Conservation (phyloP, 768 basidiomycete species). For the Leccinum broughii region DNA sequence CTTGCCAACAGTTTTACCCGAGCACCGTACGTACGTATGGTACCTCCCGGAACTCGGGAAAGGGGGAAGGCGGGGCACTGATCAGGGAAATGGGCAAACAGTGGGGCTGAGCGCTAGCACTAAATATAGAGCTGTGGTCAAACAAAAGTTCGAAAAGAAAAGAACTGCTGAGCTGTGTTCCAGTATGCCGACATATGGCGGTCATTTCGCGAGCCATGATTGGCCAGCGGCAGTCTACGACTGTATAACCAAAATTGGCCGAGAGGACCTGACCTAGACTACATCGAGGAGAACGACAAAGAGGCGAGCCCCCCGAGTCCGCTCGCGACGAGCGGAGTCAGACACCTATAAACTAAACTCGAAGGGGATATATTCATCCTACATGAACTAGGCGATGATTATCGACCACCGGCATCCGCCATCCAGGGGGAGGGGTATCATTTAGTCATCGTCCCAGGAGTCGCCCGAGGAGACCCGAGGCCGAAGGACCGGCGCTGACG, state of each 20-base stretch:
- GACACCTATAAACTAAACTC: too few relatives aligned
- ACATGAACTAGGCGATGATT: not conserved
- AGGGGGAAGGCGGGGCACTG: not conserved
- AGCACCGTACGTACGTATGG: not conserved
- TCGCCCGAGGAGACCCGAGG: constrained; percentile 24
- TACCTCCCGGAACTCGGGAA: not conserved
- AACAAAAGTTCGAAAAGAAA: not conserved
- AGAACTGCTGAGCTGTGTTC: not conserved
- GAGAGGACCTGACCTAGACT: not conserved
- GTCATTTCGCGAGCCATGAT: not conserved
- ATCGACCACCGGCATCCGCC: not conserved
- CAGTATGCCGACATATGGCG: too few relatives aligned
- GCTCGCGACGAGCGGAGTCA: not conserved
- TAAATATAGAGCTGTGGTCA: not conserved
- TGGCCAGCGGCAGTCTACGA: not conserved
- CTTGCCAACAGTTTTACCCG: not conserved
- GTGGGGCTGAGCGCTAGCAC: not conserved
- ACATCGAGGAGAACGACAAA: not conserved
- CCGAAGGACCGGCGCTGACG: not conserved
- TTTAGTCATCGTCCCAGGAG: constrained; percentile 23
- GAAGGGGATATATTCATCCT: not conserved
- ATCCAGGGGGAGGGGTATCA: not conserved
- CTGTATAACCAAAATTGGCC: not conserved
- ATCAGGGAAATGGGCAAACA: not conserved
- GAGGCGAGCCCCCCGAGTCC: too few relatives aligned